These are phyloP conservation scores for Chlamydomonas sp. DNA, from an alignment of 139 green algal species.

Conservation along the genomic window DNA sequence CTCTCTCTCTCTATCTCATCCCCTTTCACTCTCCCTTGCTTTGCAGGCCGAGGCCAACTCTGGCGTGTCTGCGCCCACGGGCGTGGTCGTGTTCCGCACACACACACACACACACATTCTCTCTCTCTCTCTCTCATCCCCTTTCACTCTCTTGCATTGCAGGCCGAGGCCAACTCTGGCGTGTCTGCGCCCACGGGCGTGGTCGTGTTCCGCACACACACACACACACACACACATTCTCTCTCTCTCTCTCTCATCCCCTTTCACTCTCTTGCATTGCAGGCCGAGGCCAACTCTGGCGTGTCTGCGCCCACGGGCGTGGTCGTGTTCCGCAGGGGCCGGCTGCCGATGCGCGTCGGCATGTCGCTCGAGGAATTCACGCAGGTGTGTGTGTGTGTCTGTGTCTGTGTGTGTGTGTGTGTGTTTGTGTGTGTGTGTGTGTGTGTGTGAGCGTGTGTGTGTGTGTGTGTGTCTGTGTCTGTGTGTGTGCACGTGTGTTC, in stretches of 20 bases:
- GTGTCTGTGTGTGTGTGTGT: not conserved
- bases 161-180: too few species aligned
- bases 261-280: too few species aligned
- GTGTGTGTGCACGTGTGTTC: slow-evolving; percentile 40
- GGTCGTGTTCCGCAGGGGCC: slow-evolving; percentile 43
- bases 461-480: slow-evolving; percentile 4
- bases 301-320: slow-evolving; percentile 24
- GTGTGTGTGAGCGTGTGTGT: too few species aligned
- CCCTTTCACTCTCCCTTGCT: too few species aligned
- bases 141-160: too few species aligned
- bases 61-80: slow-evolving; percentile 12
- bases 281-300: slow-evolving; percentile 14
- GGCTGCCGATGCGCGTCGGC: slow-evolving; percentile 41
- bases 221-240: too few species aligned
- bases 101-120: not conserved
- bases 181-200: too few species aligned
- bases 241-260: too few species aligned
- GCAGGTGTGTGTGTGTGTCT: slow-evolving; percentile 16
- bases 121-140: too few species aligned
- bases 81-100: slow-evolving; percentile 37
- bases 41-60: slow-evolving; percentile 12
- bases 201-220: too few species aligned
- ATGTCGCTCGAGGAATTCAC: slow-evolving; percentile 46
- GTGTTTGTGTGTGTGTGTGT: too few species aligned
- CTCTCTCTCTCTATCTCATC: too few species aligned